A percentile compares a stretch with the other conserved stretches of the same genome.
These are phyloP conservation scores for Fusarium haematococcum DNA, from an alignment of 2,329 filamentous ascomycete genomes.

Conservation along the genomic window DNA sequence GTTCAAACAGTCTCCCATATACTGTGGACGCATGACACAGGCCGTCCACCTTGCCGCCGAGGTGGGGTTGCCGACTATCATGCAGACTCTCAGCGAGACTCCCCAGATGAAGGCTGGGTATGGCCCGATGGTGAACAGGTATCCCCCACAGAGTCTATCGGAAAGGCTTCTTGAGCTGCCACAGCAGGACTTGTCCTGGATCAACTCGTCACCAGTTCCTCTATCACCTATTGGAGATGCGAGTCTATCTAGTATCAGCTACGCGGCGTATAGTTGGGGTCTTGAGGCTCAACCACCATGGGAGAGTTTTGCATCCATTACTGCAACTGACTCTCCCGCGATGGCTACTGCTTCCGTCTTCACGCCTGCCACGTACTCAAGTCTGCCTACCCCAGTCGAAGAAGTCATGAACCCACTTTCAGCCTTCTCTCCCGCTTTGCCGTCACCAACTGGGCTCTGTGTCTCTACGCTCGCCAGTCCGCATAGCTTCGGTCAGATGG, in stretches of 20 bases:
- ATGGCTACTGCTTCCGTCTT: background rate
- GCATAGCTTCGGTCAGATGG: background rate
- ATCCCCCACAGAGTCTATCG: conserved; percentile 4
- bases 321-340: background rate
- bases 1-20: conserved; percentile 36
- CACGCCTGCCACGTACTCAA: background rate
- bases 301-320: no score
- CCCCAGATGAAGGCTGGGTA: conserved; percentile 5
- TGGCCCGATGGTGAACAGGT: conserved; percentile 18
- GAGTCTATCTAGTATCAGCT: conserved; percentile 32
- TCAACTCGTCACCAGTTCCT: background rate
- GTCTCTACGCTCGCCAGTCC: background rate
- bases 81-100: conserved; percentile 29
- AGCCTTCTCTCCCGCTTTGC: background rate
- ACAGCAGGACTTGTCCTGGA: background rate
- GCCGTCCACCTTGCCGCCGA: conserved; percentile 39
- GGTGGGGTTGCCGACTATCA: conserved; percentile 25
- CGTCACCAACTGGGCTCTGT: background rate
- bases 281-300: background rate
- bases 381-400: background rate
- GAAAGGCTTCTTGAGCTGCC: conserved; percentile 13
- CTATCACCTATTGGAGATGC: background rate
- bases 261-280: conserved; percentile 10
- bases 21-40: conserved; percentile 31
- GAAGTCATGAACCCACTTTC: background rate